These are phyloP conservation scores for Didymella arachidicola DNA, from an alignment of 2,329 filamentous ascomycete genomes.

Conservation along the genomic window DNA sequence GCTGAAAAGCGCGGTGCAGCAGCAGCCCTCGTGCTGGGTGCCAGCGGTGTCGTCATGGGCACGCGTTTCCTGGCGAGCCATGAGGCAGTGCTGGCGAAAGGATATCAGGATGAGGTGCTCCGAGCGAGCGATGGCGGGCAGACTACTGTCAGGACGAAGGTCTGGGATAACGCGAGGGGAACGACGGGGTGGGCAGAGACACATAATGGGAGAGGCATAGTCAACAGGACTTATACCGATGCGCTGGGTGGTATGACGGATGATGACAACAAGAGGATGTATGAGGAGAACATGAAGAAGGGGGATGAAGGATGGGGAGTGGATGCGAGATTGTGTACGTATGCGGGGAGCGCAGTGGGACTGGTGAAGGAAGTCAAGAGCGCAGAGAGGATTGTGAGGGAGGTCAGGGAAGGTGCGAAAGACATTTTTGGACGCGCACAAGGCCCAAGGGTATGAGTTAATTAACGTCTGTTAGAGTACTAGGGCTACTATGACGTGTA, in stretches of 20 bases:
- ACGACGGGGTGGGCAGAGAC: constrained; percentile 65
- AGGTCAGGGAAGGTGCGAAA: constrained; percentile 53
- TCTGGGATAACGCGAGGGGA: constrained; percentile 63
- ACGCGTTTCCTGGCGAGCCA: constrained; percentile 67
- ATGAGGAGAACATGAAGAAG: constrained; percentile 58
- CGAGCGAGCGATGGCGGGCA: constrained; percentile 59
- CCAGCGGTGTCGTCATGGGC: constrained; percentile 66
- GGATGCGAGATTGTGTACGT: constrained; percentile 65
- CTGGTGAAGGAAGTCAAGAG: constrained; percentile 60
- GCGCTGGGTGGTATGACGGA: constrained; percentile 50
- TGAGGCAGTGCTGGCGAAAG: constrained; percentile 57
- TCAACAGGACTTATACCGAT: constrained; percentile 62
- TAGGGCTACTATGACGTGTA: too few relatives aligned
- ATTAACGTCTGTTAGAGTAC: too few relatives aligned
- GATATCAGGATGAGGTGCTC: constrained; percentile 59
- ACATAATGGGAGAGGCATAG: constrained; percentile 66
- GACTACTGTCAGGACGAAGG: constrained; percentile 58
- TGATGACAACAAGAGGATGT: constrained; percentile 56
- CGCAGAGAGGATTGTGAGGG: constrained; percentile 62
- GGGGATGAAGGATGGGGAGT: constrained; percentile 62
- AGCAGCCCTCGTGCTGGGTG: constrained; percentile 64
- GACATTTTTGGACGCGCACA: constrained; percentile 34
- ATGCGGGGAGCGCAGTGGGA: constrained; percentile 69
- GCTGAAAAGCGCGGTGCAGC: constrained; percentile 65
- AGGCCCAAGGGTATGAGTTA: background rate